These are phyloP conservation scores for Jasminum sambac DNA, from an alignment of 257 asterid species.

Conservation along the genomic window DNA sequence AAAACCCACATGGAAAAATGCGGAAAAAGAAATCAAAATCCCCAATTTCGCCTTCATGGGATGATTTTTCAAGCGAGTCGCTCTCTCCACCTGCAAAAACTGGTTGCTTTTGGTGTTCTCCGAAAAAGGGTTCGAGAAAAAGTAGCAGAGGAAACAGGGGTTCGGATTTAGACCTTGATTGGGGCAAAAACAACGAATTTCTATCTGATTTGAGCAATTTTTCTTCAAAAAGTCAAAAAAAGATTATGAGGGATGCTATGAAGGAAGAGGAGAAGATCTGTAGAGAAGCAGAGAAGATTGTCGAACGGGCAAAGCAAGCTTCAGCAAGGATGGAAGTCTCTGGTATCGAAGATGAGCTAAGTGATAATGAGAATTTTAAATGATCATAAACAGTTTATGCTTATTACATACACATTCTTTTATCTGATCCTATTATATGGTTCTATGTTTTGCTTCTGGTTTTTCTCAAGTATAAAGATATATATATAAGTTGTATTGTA, in stretches of 20 bases:
- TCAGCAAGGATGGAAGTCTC: slow-evolving; percentile 72
- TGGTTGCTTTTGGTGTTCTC: slow-evolving; percentile 85
- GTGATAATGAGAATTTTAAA: slow-evolving; percentile 44
- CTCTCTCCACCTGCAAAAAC: slow-evolving; percentile 64
- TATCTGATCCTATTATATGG: not conserved
- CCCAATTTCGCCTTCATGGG: slow-evolving; percentile 35
- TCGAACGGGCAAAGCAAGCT: slow-evolving; percentile 86
- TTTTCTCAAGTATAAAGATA: not conserved
- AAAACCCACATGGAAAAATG: slow-evolving; percentile 33
- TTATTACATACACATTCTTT: slow-evolving; percentile 5
- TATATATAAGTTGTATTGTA: slow-evolving; percentile 1
- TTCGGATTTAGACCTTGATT: slow-evolving; percentile 36
- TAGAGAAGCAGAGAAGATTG: slow-evolving; percentile 85
- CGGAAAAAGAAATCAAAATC: slow-evolving; percentile 26
- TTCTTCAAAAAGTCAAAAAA: slow-evolving; percentile 44
- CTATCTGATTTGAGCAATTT: slow-evolving; percentile 58
- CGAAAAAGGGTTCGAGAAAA: slow-evolving; percentile 48
- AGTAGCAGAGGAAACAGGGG: slow-evolving; percentile 47
- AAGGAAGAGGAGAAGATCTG: slow-evolving; percentile 71
- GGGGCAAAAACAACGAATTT: slow-evolving; percentile 48
- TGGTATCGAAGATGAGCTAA: slow-evolving; percentile 52
- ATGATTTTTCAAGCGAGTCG: slow-evolving; percentile 41
- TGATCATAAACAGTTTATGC: slow-evolving; percentile 25
- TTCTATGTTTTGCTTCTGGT: slow-evolving; percentile 16
- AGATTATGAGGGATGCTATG: slow-evolving; percentile 64